Conservation (phyloP, 116 monocot species). For the Cymodocea nodosa region DNA sequence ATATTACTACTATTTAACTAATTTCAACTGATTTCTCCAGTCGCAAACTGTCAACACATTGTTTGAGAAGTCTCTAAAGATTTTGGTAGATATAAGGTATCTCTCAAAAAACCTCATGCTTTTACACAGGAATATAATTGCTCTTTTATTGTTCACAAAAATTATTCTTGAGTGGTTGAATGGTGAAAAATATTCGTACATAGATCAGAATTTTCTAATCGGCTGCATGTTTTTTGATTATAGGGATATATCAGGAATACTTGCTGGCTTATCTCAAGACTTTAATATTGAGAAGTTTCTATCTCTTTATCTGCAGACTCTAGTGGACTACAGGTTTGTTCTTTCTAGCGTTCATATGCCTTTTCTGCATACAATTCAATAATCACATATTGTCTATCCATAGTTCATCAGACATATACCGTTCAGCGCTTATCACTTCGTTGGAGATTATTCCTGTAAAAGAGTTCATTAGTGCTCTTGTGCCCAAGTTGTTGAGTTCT, state of each 20-base stretch:
- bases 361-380: not conserved
- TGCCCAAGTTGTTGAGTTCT: slow-evolving; percentile 37
- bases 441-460: slow-evolving; percentile 42
- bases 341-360: not conserved
- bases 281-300: slow-evolving; percentile 68
- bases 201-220: not conserved
- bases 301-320: slow-evolving; percentile 42
- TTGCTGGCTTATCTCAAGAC: slow-evolving; percentile 50
- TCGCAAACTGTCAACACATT: slow-evolving; percentile 42
- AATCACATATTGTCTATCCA: slow-evolving; percentile 11
- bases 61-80: slow-evolving; percentile 47
- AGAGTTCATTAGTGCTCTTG: slow-evolving; percentile 35
- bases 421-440: slow-evolving; percentile 18
- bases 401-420: slow-evolving; percentile 41
- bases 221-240: not conserved
- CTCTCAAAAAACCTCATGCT: not conserved
- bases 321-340: slow-evolving; percentile 51
- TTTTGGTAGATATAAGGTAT: slow-evolving; percentile 59
- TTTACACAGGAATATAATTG: too few relatives aligned
- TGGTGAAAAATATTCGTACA: not conserved
- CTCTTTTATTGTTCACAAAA: not conserved
- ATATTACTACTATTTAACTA: not conserved
- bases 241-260: slow-evolving; percentile 68
- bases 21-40: slow-evolving; percentile 18
- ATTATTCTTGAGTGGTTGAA: slow-evolving; percentile 1